These are phyloP conservation scores for Mrakia blollopis DNA, from an alignment of 768 basidiomycete species.

Conservation along the genomic window DNA sequence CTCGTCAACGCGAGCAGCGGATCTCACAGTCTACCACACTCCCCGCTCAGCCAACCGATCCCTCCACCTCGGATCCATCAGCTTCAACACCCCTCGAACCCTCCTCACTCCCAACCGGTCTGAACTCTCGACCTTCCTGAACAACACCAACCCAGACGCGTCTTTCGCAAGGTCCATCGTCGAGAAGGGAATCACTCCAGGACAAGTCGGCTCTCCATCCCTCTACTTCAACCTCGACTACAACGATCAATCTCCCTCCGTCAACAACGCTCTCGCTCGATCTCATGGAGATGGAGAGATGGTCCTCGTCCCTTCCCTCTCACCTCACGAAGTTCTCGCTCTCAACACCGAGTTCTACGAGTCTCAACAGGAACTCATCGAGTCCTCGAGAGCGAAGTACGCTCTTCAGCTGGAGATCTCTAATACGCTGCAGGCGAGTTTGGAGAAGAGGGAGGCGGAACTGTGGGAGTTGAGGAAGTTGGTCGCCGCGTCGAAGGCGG, in stretches of 20 bases:
- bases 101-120: neutral
- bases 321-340: conserved; percentile 2
- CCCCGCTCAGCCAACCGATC: conserved; percentile 8
- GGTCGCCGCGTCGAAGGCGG: too few relatives aligned
- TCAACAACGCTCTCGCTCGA: too few relatives aligned
- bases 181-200: conserved; percentile 23
- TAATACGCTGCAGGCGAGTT: conserved; percentile 33
- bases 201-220: conserved; percentile 1
- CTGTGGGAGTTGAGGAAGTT: conserved; percentile 46
- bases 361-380: conserved; percentile 2
- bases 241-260: neutral
- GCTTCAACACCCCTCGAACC: conserved; percentile 19
- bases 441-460: conserved; percentile 46
- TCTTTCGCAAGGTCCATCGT: conserved; percentile 24
- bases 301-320: conserved; percentile 12
- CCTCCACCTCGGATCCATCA: conserved; percentile 11
- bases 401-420: conserved; percentile 43
- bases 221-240: conserved; percentile 12
- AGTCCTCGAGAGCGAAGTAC: conserved; percentile 13
- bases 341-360: conserved; percentile 24
- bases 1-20: neutral
- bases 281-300: neutral
- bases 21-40: conserved; percentile 23
- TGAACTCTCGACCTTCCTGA: neutral
- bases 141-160: conserved; percentile 9